These are phyloP conservation scores for Neonectria coccinea DNA, from an alignment of 2,329 filamentous ascomycete species.

Conservation along the genomic window DNA sequence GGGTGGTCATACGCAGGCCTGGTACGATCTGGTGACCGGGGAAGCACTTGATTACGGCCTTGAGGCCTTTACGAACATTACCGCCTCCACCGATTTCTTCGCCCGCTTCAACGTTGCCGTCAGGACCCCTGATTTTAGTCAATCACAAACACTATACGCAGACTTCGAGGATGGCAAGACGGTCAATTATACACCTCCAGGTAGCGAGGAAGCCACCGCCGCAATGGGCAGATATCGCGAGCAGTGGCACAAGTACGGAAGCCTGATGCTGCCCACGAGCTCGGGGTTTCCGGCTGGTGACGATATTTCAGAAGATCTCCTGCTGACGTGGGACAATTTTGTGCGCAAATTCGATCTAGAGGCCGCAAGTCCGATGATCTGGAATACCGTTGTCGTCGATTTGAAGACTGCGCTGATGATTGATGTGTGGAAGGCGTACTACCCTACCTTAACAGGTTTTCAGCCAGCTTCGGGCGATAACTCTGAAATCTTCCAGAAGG, in stretches of 20 bases:
- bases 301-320: background rate
- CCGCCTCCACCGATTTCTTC: background rate
- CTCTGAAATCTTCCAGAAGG: background rate
- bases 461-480: background rate
- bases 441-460: background rate
- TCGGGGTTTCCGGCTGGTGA: background rate
- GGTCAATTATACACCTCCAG: background rate
- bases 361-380: background rate
- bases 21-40: background rate
- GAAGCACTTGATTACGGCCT: background rate
- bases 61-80: background rate
- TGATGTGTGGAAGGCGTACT: background rate
- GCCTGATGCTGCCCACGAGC: background rate
- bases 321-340: background rate
- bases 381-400: background rate
- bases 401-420: background rate
- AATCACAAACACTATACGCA: background rate
- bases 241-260: background rate
- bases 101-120: background rate
- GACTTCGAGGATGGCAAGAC: background rate
- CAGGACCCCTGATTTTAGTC: background rate
- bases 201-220: background rate
- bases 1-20: background rate
- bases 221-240: background rate
- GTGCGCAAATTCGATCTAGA: background rate